These are phyloP conservation scores for Piromyces finnis DNA, from an alignment of 192 early-diverging fungal genomes.

Conservation along the genomic window DNA sequence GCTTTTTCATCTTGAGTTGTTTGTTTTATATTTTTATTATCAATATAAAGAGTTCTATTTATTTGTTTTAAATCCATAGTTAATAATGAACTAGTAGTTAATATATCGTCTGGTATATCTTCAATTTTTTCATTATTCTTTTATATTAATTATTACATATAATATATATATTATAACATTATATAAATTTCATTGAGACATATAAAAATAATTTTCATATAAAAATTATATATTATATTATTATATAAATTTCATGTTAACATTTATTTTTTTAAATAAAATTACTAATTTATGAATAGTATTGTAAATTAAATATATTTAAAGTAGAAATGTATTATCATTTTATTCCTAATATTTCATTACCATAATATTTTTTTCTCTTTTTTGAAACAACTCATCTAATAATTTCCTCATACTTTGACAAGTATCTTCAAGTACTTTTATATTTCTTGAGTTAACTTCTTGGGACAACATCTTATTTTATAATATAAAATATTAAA, in stretches of 20 bases:
- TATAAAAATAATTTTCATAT: too few relatives aligned
- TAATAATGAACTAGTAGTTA: neutral
- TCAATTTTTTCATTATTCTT: neutral
- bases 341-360: too few relatives aligned
- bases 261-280: too few relatives aligned
- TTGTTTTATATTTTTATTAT: conserved; percentile 10
- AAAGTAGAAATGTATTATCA: too few relatives aligned
- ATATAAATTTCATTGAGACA: too few relatives aligned
- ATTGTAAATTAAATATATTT: too few relatives aligned
- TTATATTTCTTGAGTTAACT: neutral
- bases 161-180: too few relatives aligned
- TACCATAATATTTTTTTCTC: neutral
- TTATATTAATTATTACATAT: neutral
- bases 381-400: neutral
- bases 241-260: too few relatives aligned
- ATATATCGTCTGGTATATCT: neutral
- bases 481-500: too few relatives aligned
- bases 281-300: too few relatives aligned
- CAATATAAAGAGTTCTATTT: neutral
- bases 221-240: too few relatives aligned
- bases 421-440: neutral
- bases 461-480: neutral
- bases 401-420: neutral
- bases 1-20: conserved; percentile 28
- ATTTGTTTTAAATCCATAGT: neutral